phyloP scores from a whole-genome alignment of 1,139 yeast species.

The Pneumocystis sp. region DNA sequence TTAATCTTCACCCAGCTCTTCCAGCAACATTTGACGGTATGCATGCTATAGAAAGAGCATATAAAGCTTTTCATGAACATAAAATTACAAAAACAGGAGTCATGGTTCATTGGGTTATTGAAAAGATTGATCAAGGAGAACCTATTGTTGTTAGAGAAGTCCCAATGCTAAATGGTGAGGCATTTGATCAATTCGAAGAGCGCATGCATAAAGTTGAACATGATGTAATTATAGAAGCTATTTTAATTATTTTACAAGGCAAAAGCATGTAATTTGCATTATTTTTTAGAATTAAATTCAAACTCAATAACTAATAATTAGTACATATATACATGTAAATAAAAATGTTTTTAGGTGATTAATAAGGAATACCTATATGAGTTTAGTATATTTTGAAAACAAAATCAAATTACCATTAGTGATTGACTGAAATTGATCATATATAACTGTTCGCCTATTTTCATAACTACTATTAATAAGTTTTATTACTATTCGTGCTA shows the following conservation, averaged over 20 bases:
- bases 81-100: constrained; percentile 71
- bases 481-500: constrained; percentile 60
- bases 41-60: constrained; percentile 89
- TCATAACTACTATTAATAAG: constrained; percentile 73
- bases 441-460: constrained; percentile 79
- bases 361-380: not conserved
- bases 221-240: constrained; percentile 71
- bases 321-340: not conserved
- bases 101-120: constrained; percentile 90
- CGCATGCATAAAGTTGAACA: constrained; percentile 83
- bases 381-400: not conserved
- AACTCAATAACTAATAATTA: not conserved
- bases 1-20: constrained; percentile 88
- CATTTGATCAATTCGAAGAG: constrained; percentile 61
- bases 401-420: constrained; percentile 89
- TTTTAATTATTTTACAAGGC: not conserved
- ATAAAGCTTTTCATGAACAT: constrained; percentile 85
- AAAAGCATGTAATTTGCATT: not conserved
- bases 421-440: constrained; percentile 90
- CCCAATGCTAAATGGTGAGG: constrained; percentile 52
- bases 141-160: constrained; percentile 74
- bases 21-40: constrained; percentile 97
- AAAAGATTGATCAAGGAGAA: constrained; percentile 85
- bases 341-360: not conserved
- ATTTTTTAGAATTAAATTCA: not conserved